Evolutionary conservation across 768 basidiomycete genomes (phyloP).

Genomic region (Amanita jacksonii): DNA sequence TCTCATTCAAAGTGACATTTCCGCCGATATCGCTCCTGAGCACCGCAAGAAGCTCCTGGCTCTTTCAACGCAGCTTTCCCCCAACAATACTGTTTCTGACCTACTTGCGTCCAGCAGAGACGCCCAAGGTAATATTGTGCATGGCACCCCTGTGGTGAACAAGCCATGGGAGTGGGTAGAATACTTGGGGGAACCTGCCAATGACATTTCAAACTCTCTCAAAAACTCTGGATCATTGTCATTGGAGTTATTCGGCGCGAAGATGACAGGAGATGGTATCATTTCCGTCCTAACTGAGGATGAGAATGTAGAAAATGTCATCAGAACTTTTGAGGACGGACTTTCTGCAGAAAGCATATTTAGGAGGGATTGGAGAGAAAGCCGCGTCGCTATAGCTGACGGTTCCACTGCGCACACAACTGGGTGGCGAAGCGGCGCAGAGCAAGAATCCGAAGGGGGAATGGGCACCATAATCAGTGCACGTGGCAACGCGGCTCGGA

Average conservation of each 20-base stretch:
- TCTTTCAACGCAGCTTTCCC: conserved; percentile 47
- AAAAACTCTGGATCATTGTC: conserved; percentile 66
- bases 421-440: not conserved
- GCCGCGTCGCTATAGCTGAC: conserved; percentile 34
- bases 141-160: conserved; percentile 50
- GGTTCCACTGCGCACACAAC: not conserved
- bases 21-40: conserved; percentile 44
- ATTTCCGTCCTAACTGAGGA: conserved; percentile 21
- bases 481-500: not conserved
- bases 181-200: conserved; percentile 55
- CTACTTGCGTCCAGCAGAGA: conserved; percentile 55
- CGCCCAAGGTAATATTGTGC: conserved; percentile 36
- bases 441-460: not conserved
- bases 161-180: conserved; percentile 87
- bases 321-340: conserved; percentile 59
- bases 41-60: conserved; percentile 48
- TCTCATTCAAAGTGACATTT: conserved; percentile 39
- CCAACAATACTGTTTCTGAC: conserved; percentile 41
- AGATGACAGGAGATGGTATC: conserved; percentile 53
- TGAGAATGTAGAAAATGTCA: conserved; percentile 28
- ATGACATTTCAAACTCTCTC: too few relatives aligned
- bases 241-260: conserved; percentile 61
- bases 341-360: conserved; percentile 55
- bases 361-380: conserved; percentile 71
- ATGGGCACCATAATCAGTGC: not conserved